A percentile compares a stretch with the other conserved stretches of the same genome.
These are phyloP conservation scores for Dendrobium nobile DNA, from an alignment of 106 monocot genomes.

Conservation along the genomic window DNA sequence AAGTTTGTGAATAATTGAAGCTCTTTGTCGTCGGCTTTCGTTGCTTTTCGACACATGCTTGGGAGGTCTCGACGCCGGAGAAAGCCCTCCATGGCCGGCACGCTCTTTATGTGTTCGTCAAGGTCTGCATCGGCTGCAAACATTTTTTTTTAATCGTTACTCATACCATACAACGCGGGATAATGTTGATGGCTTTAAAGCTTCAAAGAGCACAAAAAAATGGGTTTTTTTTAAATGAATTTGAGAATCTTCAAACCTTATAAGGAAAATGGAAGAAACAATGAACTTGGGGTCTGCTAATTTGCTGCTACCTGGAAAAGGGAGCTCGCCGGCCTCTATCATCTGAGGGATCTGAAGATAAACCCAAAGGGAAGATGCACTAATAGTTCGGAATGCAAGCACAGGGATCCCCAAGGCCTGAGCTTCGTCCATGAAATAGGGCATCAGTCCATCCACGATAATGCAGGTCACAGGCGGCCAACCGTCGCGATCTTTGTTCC, in stretches of 20 bases:
- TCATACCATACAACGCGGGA: too few species aligned
- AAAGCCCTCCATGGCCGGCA: not conserved
- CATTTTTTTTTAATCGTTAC: too few species aligned
- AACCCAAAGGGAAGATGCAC: too few species aligned
- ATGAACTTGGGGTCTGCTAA: too few species aligned
- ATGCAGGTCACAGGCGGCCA: constrained; percentile 27
- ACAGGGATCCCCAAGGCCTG: constrained; percentile 39
- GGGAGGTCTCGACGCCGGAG: constrained; percentile 9
- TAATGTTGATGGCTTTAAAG: too few species aligned
- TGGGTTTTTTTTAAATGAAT: too few species aligned
- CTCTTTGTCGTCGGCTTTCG: not conserved
- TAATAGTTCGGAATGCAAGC: constrained; percentile 12
- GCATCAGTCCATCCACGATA: constrained; percentile 26
- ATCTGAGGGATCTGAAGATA: not conserved
- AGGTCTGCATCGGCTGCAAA: not conserved
- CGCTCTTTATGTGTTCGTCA: not conserved
- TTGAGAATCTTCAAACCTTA: too few species aligned
- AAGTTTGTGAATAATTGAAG: constrained; percentile 11
- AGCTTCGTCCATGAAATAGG: constrained; percentile 21
- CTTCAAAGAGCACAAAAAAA: too few species aligned
- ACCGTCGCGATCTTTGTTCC: not conserved
- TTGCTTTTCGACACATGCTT: not conserved
- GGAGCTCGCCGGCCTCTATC: constrained; percentile 21
- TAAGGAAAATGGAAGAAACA: too few species aligned
- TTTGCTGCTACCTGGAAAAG: too few species aligned